Conservation (phyloP, 768 basidiomycete genomes). For the Boletellus sp. region DNA sequence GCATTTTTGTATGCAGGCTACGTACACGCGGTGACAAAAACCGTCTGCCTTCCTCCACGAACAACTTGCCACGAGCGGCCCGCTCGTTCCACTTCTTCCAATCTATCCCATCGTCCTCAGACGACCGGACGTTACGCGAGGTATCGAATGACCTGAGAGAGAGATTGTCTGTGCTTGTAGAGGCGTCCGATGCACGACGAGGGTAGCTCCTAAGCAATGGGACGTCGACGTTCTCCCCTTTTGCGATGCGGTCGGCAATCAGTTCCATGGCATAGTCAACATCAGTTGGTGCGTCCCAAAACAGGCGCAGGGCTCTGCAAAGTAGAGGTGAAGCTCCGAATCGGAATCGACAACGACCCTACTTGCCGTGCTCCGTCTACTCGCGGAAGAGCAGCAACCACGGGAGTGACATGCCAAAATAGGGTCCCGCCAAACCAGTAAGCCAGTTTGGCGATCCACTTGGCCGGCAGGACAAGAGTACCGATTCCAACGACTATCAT, state of each 20-base stretch:
- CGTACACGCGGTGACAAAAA: conserved; percentile 37
- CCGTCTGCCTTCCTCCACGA: conserved; percentile 40
- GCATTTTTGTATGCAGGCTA: conserved; percentile 13
- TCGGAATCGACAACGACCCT: not conserved
- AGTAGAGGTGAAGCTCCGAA: not conserved
- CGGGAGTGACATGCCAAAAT: conserved; percentile 63
- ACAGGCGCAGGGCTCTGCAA: conserved; percentile 43
- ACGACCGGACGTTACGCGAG: not conserved
- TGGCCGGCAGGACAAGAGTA: conserved; percentile 44
- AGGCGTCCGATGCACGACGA: conserved; percentile 14
- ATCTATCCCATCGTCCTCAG: conserved; percentile 31
- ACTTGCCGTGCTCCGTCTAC: conserved; percentile 45
- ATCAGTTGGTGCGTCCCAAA: conserved; percentile 59
- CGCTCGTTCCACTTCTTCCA: conserved; percentile 59
- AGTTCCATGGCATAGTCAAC: conserved; percentile 69
- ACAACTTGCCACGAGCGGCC: conserved; percentile 43
- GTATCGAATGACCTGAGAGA: not conserved
- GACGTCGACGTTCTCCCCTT: conserved; percentile 48
- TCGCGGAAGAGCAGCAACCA: conserved; percentile 49
- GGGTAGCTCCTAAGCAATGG: conserved; percentile 20
- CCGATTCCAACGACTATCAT: conserved; percentile 38
- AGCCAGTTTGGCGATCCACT: conserved; percentile 45
- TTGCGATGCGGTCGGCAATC: conserved; percentile 55
- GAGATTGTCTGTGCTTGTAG: conserved; percentile 8
- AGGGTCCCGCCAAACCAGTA: conserved; percentile 46